These are phyloP conservation scores for Pontederia crassipes DNA, from an alignment of 176 grass and related monocot species.

Conservation along the genomic window DNA sequence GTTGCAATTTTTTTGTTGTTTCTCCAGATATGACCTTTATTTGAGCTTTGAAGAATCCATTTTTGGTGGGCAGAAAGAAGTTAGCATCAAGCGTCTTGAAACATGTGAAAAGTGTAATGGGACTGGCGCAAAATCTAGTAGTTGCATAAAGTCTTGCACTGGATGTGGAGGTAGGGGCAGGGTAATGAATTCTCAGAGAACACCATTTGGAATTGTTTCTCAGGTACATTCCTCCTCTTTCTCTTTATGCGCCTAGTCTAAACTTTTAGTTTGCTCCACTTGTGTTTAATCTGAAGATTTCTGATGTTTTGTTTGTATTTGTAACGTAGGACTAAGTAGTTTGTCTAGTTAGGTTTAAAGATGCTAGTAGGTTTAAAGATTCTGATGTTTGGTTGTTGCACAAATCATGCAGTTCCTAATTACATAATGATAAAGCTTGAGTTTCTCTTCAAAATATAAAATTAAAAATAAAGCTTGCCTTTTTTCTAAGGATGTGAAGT, in stretches of 20 bases:
- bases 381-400: no score
- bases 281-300: no score
- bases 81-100: slow-evolving; percentile 40
- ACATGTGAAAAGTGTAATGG: slow-evolving; percentile 60
- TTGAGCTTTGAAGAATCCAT: slow-evolving; percentile 96
- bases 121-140: slow-evolving; percentile 63
- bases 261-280: no score
- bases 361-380: no score
- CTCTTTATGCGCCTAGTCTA: not conserved
- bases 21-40: slow-evolving; percentile 52
- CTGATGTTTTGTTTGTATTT: no score
- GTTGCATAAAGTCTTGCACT: slow-evolving; percentile 40
- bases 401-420: no score
- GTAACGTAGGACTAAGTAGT: no score
- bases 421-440: no score
- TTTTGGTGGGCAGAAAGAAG: slow-evolving; percentile 35
- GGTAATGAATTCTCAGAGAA: slow-evolving; percentile 56
- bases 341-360: no score
- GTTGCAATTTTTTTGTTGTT: not conserved
- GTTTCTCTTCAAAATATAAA: no score
- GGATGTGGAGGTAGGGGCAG: slow-evolving; percentile 70
- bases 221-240: slow-evolving; percentile 36
- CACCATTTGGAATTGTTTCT: slow-evolving; percentile 77
- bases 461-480: no score
- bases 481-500: no score